A percentile compares a stretch with the other conserved stretches of the same genome.
phyloP scores from a whole-genome alignment of 2,329 filamentous ascomycete species.

The Fusarium acutatum region DNA sequence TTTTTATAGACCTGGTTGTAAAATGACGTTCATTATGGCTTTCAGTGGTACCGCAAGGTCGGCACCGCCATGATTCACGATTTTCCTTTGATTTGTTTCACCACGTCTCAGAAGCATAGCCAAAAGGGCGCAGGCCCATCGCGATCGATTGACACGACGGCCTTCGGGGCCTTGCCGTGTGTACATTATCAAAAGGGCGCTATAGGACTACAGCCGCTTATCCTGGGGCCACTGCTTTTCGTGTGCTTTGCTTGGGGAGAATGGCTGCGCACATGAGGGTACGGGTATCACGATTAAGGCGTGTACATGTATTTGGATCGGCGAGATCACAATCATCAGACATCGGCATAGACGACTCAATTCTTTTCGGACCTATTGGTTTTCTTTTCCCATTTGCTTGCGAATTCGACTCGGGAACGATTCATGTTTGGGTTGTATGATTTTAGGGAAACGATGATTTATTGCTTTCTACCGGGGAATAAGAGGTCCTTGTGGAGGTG shows the following conservation, averaged over 20 bases:
- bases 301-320: slow-evolving; percentile 49
- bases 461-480: slow-evolving; percentile 26
- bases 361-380: slow-evolving; percentile 31
- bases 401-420: slow-evolving; percentile 18
- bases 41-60: slow-evolving; percentile 45
- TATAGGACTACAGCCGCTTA: slow-evolving; percentile 35
- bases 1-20: slow-evolving; percentile 45
- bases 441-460: slow-evolving; percentile 34
- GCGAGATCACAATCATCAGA: slow-evolving; percentile 35
- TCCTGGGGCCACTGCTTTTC: slow-evolving; percentile 22
- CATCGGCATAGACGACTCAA: slow-evolving; percentile 43
- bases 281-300: slow-evolving; percentile 31
- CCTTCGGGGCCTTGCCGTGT: slow-evolving; percentile 42
- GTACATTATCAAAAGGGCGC: slow-evolving; percentile 47
- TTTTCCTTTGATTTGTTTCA: slow-evolving; percentile 50
- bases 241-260: slow-evolving; percentile 23
- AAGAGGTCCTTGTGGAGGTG: slow-evolving; percentile 22
- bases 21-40: slow-evolving; percentile 41
- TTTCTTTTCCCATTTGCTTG: slow-evolving; percentile 30
- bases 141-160: slow-evolving; percentile 42
- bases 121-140: slow-evolving; percentile 37
- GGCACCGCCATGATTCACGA: slow-evolving; percentile 54
- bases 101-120: slow-evolving; percentile 39
- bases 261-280: slow-evolving; percentile 16
- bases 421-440: slow-evolving; percentile 41